Base-by-base conservation (phyloP, 192 early-diverging fungal genomes). In the Rhizophlyctis rosea region DNA sequence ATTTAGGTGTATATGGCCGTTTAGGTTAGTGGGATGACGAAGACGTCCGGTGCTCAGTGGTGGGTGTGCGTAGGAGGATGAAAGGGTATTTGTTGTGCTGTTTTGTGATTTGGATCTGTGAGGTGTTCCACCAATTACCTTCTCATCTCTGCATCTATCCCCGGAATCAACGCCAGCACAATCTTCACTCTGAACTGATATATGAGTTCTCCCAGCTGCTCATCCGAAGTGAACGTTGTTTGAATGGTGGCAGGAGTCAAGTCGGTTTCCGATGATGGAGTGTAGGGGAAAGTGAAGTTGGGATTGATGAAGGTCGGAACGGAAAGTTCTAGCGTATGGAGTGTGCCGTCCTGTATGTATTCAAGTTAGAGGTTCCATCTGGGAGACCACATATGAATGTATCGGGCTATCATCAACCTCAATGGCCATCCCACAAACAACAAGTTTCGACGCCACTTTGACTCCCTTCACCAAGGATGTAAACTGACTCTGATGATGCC, bases 401-500 rank as follows among this genome's bases (percentile, higher is more conserved):
- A n/a, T n/a, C n/a, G n/a, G n/a, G n/a, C n/a, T n/a, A n/a, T n/a
- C n/a, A n/a, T 30, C 68, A 70, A 88, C 88, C 75, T 87, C 86
- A 39, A 87, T 73, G 4, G 77, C 81, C 18, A 87, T 71, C 2
- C 80, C 88, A 58, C 87, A 83, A 5, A 91, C 65, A 18, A 91
- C 61, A 30, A 84, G 76, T 47, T 82, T 84, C 58, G 75, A 65
- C 4, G 75, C 83, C n/a, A 91, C 47, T 48, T 76, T 77, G 23
- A 91, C 71, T 21, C 76, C 74, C 60, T 90, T 91, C 23, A 91
- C 64, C 14, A 88, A 58, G 54, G 86, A 90, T 0, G 81, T 87
- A 14, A 90, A 70, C 14, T 80, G 70, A 0, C 88, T 90, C 32
- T 86, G 81, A 2, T 80, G 67, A 64, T 90, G 90, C 5, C 59